A percentile compares a stretch with the other conserved stretches of the same genome.
Evolutionary conservation across 768 basidiomycete species (phyloP).

Genomic region (Pseudohyphozyma bogoriensis): DNA sequence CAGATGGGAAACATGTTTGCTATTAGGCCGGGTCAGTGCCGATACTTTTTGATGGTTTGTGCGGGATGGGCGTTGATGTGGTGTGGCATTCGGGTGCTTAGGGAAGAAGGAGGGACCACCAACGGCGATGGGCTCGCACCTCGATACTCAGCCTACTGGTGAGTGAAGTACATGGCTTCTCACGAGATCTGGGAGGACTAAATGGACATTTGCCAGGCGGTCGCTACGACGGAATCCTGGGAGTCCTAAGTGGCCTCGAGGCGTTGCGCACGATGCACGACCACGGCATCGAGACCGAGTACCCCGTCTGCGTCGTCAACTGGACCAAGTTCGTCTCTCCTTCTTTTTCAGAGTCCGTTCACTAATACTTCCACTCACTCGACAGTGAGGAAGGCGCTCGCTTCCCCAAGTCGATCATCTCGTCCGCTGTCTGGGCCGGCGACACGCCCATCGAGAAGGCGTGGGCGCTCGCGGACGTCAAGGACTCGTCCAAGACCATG

Average conservation of each 20-base stretch:
- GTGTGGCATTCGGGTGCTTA: no score
- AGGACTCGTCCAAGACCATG: background rate
- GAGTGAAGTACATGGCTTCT: no score
- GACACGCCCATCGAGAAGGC: background rate
- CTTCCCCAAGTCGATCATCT: conserved; percentile 11
- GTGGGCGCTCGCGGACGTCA: background rate
- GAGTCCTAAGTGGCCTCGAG: conserved; percentile 14
- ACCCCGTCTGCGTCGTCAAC: conserved; percentile 5
- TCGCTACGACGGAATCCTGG: conserved; percentile 25
- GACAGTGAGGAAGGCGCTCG: conserved; percentile 20
- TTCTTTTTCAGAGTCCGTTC: background rate
- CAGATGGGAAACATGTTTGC: conserved; percentile 26
- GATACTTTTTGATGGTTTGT: no score
- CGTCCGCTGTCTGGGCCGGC: conserved; percentile 10
- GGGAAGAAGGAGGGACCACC: conserved; percentile 7
- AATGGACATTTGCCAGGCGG: no score
- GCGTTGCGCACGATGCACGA: conserved; percentile 7
- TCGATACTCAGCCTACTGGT: conserved; percentile 22
- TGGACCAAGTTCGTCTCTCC: conserved; percentile 13
- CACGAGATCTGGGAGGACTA: no score
- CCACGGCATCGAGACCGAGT: background rate
- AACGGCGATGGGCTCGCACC: conserved; percentile 19
- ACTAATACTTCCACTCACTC: background rate
- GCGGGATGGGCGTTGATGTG: no score
- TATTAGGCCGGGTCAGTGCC: conserved; percentile 7